Evolutionary conservation across 2,329 filamentous ascomycete species (phyloP), one percentile per base, ranked within the genome.

Genomic region (Colletotrichum sp.): DNA sequence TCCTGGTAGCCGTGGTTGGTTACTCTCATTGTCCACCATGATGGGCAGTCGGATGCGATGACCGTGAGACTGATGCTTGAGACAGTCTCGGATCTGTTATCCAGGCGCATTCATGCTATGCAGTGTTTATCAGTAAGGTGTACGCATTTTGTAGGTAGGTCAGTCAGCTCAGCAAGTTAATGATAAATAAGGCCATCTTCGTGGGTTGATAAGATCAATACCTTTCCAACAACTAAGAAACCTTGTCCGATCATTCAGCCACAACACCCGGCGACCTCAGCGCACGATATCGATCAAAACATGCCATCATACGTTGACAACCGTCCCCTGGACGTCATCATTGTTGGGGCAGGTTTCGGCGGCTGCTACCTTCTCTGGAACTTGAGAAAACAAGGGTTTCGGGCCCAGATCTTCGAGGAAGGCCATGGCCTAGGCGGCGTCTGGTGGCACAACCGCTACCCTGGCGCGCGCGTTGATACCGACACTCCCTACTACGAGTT

Each of bases 401-500:
- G 43, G 24, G 62, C 43, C 24, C 34, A 24, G 16, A 34, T 51
- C 21, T 65, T 65, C n/a, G 38, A 65, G 34, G 62, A 65, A 54
- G 62, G 62, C 38, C 62, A 51, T 15, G 62, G 62, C 12, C 29
- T 65, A 15, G 62, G 62, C 18, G 83, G 83, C 9, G 80, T 81
- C 7, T 84, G 83, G 83, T 79, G 79, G 62, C 82, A 79, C 79
- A 85, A 84, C 61, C 76, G 81, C 1, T 85, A 85, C 61, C 84
- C 84, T 2, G 84, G 84, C 1, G 82, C 81, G 3, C 76, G 82
- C 6, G 81, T 83, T 33, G 83, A 84, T 67, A 79, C 76, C 4
- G 75, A 76, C 24, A 73, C 72, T 7, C 76, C 79, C 36, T 58
- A 80, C 5, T 83, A 83, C 18, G 72, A 79, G 15, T 80, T 79